Conservation (phyloP, 2,329 filamentous ascomycete species). For the Rosellinia necatrix region DNA sequence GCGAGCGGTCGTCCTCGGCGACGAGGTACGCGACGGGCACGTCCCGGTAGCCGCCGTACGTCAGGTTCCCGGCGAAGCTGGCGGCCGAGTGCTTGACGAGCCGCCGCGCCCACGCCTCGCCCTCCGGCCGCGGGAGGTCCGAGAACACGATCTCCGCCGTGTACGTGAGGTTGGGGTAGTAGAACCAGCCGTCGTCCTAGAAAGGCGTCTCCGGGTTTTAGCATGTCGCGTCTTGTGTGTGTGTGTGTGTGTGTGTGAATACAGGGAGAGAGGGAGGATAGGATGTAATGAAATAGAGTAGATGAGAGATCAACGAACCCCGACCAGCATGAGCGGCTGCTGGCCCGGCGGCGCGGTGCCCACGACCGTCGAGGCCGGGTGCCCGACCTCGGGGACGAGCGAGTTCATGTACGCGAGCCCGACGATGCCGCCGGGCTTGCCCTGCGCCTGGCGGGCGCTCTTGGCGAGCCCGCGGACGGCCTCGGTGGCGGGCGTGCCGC, state of each 20-base stretch:
- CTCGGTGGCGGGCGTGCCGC: slow-evolving; percentile 33
- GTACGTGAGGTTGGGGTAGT: slow-evolving; percentile 25
- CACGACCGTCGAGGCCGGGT: background rate
- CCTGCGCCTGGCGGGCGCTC: slow-evolving; percentile 36
- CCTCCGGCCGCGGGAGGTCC: slow-evolving; percentile 36
- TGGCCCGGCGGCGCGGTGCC: background rate
- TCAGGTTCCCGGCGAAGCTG: slow-evolving; percentile 41
- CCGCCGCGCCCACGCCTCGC: slow-evolving; percentile 11
- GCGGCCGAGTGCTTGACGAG: slow-evolving; percentile 31
- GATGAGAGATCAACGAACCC: background rate
- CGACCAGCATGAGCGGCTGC: slow-evolving; percentile 4
- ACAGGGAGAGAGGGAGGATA: no score
- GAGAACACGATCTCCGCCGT: slow-evolving; percentile 33
- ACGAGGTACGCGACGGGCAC: slow-evolving; percentile 45
- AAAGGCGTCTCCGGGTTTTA: no score
- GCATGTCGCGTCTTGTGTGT: no score
- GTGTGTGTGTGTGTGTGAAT: no score
- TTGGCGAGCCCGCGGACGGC: slow-evolving; percentile 41
- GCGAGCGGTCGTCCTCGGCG: slow-evolving; percentile 40
- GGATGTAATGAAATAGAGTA: no score
- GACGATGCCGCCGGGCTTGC: slow-evolving; percentile 44
- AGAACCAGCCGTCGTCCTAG: slow-evolving; percentile 36
- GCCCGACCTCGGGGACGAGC: slow-evolving; percentile 34
- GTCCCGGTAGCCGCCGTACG: slow-evolving; percentile 45
- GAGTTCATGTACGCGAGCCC: slow-evolving; percentile 39